A percentile compares a stretch with the other conserved stretches of the same genome.
Evolutionary conservation across 768 basidiomycete species (phyloP).

Genomic region (Lentinula sp.): DNA sequence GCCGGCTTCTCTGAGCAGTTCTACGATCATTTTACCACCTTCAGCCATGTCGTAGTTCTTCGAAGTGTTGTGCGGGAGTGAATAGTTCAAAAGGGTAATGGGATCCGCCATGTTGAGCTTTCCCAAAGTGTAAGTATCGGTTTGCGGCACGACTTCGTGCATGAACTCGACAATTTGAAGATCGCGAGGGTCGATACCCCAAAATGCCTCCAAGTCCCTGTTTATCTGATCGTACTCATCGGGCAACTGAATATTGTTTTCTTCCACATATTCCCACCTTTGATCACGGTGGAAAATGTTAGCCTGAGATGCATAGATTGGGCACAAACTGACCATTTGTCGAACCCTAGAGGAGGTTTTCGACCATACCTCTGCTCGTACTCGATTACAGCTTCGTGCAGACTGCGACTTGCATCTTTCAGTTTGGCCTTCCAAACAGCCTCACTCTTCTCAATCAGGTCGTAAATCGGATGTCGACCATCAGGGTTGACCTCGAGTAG

Average conservation of each 20-base stretch:
- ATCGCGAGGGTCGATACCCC: conserved; percentile 49
- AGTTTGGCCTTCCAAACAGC: conserved; percentile 54
- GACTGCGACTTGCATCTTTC: conserved; percentile 63
- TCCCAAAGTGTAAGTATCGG: conserved; percentile 29
- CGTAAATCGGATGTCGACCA: conserved; percentile 68
- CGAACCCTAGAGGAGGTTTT: conserved; percentile 82
- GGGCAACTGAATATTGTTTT: conserved; percentile 67
- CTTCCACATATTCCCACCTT: conserved; percentile 53
- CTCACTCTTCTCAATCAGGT: conserved; percentile 69
- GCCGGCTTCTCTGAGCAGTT: conserved; percentile 26
- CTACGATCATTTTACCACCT: conserved; percentile 27
- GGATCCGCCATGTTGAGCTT: conserved; percentile 14
- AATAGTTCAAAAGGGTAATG: background rate
- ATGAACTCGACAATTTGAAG: conserved; percentile 30
- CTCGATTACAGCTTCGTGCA: conserved; percentile 69
- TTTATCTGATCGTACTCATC: conserved; percentile 82
- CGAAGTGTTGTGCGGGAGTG: background rate
- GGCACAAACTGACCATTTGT: conserved; percentile 63
- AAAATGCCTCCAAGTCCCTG: conserved; percentile 79
- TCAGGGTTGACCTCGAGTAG: conserved; percentile 33
- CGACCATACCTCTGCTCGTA: conserved; percentile 73
- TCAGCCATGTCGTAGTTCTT: conserved; percentile 17
- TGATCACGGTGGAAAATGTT: background rate
- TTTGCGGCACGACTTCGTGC: conserved; percentile 22
- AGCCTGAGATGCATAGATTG: background rate